Percentiles rank a stretch among this genome's conserved stretches.
These are phyloP conservation scores for Colletotrichum magnum DNA, from an alignment of 2,329 filamentous ascomycete species.

Conservation along the genomic window DNA sequence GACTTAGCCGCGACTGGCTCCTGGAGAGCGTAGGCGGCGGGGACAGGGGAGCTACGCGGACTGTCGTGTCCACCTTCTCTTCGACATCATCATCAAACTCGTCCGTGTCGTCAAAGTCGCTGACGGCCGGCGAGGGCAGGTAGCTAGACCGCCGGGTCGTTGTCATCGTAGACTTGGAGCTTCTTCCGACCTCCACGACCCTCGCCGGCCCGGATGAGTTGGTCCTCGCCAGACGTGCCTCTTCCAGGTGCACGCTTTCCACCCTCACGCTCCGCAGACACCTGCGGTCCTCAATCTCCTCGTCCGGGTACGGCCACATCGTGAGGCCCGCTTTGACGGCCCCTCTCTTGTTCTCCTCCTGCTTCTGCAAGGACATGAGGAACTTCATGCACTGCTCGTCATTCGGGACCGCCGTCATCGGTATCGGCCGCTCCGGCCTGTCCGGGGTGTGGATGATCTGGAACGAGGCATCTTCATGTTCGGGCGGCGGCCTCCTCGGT, in stretches of 20 bases:
- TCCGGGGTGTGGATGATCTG: conserved; percentile 39
- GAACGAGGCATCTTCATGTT: conserved; percentile 30
- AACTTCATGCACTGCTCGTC: conserved; percentile 42
- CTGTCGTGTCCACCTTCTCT: background rate
- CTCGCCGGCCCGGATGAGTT: conserved; percentile 31
- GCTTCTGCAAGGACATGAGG: conserved; percentile 36
- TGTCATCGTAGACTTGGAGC: conserved; percentile 27
- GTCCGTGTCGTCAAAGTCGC: conserved; percentile 3
- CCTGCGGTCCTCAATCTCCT: conserved; percentile 25
- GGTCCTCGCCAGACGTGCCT: conserved; percentile 37
- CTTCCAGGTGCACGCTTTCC: conserved; percentile 35
- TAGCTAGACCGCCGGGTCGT: conserved; percentile 14
- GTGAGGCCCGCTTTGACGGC: conserved; percentile 20
- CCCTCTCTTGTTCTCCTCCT: conserved; percentile 33
- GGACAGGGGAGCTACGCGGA: conserved; percentile 2
- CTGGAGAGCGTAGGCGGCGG: conserved; percentile 27
- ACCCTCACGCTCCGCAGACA: conserved; percentile 26
- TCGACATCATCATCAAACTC: conserved; percentile 6
- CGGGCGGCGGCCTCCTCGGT: background rate
- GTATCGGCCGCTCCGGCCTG: conserved; percentile 35
- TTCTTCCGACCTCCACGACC: conserved; percentile 37
- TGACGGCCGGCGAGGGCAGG: conserved; percentile 6
- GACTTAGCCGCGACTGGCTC: conserved; percentile 4
- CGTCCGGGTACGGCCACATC: conserved; percentile 34
- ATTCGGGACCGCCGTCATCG: conserved; percentile 37